A percentile compares a stretch with the other conserved stretches of the same genome.
Evolutionary conservation across 176 grass and related monocot genomes (phyloP).

Genomic region (Carex pumila): DNA sequence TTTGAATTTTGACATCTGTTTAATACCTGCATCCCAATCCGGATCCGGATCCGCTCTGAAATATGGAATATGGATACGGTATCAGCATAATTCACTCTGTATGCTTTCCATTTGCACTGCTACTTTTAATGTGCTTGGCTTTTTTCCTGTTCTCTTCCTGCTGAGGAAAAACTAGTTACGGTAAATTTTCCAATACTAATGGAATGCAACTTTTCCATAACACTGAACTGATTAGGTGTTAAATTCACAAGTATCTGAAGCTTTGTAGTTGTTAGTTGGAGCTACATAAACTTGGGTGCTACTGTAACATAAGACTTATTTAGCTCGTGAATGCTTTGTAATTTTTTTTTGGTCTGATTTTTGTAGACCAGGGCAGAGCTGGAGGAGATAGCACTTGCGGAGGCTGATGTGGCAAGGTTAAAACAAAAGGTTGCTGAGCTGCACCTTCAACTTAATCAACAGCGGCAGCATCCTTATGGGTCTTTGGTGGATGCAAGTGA

Average conservation of each 20-base stretch:
- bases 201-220: neutral
- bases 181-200: no score
- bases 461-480: conserved; percentile 67
- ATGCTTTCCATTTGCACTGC: no score
- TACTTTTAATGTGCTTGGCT: neutral
- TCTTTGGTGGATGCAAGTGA: conserved; percentile 41
- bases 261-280: neutral
- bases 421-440: conserved; percentile 94
- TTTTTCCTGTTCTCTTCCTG: neutral
- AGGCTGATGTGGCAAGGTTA: conserved; percentile 83
- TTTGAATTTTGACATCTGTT: neutral
- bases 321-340: conserved; percentile 10
- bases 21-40: no score
- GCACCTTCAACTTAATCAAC: conserved; percentile 95
- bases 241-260: neutral
- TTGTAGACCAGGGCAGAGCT: conserved; percentile 81
- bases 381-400: conserved; percentile 83
- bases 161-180: neutral
- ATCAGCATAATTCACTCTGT: no score
- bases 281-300: neutral
- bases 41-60: no score
- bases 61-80: no score
- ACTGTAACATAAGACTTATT: neutral
- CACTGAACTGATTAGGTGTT: neutral
- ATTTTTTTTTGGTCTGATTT: conserved; percentile 11